Evolutionary conservation across 352 stramenopile species (phyloP), one percentile per base, ranked within the genome.

Genomic region (Phytopythium vexans): DNA sequence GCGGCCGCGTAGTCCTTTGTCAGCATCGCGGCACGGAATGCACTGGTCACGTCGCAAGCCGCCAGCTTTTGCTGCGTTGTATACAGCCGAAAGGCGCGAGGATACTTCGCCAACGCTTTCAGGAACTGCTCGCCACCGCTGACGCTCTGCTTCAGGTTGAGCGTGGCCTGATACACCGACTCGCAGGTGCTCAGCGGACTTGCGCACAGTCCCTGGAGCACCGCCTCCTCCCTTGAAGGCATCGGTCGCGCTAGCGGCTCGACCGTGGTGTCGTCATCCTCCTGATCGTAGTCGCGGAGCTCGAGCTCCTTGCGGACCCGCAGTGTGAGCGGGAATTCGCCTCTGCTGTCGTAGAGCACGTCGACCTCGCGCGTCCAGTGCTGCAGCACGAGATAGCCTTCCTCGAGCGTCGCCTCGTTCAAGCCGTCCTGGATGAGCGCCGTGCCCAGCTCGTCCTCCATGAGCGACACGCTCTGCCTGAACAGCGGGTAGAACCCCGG

Each of bases 111-210:
- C 7, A 88, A 35, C 16, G 74, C 42, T 5, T 60, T 43, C 9
- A 85, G 31, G 41, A 83, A 69, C 5, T 70, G 64, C 10, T 77
- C 58, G 2, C 70, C 56, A 12, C 53, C 50, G 2, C 64, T n/a
- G 36, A 71, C 64, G 8, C 56, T 50, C 34, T 56, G 49, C 1
- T 52, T 47, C 6, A 88, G 52, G 15, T 73, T 58, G 7, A 72
- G 45, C 42, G 75, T 68, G 2, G 74, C 68, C 38, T 74, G 64
- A 52, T 77, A 65, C 27, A 86, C 64, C 1, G 62, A 65, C 40
- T 83, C 72, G 0, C 74, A 64, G 10, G 77, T 82, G 16, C 72
- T 82, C 27, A 82, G 46, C 11, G 67, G 64, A 45, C 76, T 80
- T 16, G 50, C 50, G 46, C 68, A 77, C 32, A 81, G 47, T 3